Evolutionary conservation across 2,329 filamentous ascomycete genomes (phyloP), one percentile per base, ranked within the genome.

Genomic region (Aspergillus calidoustus): DNA sequence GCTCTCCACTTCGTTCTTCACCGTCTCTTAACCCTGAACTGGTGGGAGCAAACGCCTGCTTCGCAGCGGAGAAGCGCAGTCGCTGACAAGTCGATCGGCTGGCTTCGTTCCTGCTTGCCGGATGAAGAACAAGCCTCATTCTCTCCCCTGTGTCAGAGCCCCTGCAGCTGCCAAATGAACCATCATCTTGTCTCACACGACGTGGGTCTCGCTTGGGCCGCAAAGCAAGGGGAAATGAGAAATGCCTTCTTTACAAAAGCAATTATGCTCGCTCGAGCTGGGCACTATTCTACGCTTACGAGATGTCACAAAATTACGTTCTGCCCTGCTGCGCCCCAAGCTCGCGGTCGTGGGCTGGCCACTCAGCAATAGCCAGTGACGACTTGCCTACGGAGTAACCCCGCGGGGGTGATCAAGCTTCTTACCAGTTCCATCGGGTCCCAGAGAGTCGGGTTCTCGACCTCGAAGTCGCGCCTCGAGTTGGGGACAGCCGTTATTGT

Each of bases 361-460:
- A 23, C 7, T n/a, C 43, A 13, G 38, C n/a, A 19, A 11, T 46
- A 7, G 43, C 38, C 38, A 43, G 38, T 28, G 23, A 28, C 25
- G 25, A 28, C 25, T 28, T 28, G 25, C 25, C 25, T 28, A 41
- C 6, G 15, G 22, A 41, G 31, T 11, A 38, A 43, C 31, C 41
- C 57, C 57, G 51, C 44, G 51, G 31, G 46, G 41, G 13, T 9
- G n/a, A 34, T 43, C 51, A 60, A 54, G 54, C 64, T 62, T 53
- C 57, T 62, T 55, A 58, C 44, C n/a, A 25, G 30, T 28, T 46
- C 48, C 57, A 62, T 64, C 58, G 55, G 22, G 58, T 62, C 63
- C 66, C 66, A 66, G 19, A 57, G 54, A 61, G 54, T 28, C 54
- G 66, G 66, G 61, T 44, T 54, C 30, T n/a, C n/a, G 23, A 47